Evolutionary conservation across 1,284 basidiomycete genomes (phyloP), one percentile per base, ranked within the genome.

Genomic region (Puccinia hordei): DNA sequence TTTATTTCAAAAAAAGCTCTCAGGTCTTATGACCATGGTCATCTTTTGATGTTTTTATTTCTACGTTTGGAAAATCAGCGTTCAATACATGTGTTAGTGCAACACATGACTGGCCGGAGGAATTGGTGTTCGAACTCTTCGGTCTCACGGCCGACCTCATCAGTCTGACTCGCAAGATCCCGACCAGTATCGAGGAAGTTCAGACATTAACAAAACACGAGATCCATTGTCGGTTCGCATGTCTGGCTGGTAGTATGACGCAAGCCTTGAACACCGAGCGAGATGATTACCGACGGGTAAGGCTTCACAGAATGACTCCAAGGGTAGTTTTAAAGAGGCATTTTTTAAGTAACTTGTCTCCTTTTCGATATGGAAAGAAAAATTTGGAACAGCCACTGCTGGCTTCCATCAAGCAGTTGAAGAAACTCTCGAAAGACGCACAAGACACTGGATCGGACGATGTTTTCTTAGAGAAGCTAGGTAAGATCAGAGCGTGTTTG

Each of bases 91-190:
- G 79, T 68, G 51, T 80, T 35, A 57, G 72, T 65, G 49, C 69
- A 38, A 73, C 79, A 17, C 41, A 72, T 55, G 63, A 57, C 63
- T 80, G 79, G 79, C 79, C 79, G 30, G 49, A 59, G 19, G 38
- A 61, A 27, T 35, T 73, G 19, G 49, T 65, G 19, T 73, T 80
- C 38, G 68, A 72, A 22, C 73, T 80, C 59, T 80, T 80, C 49
- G 71, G 69, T n/a, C 69, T 80, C 27, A 80, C 79, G 9, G 69
- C 68, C 63, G 61, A 80, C 41, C 71, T 80, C 19, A 80, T 80
- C 24, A 38, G 46, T 44, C 61, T 66, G 13, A 80, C 79, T 27
- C 55, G 79, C 22, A 80, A 80, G 35, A 73, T 80, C 38, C 79
- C 79, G 10, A 73, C 57, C 15, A 80, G 57, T 19, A 41, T 80